Evolutionary conservation across 495 filamentous ascomycete genomes (phyloP).

Genomic region (Penicillium parvum): DNA sequence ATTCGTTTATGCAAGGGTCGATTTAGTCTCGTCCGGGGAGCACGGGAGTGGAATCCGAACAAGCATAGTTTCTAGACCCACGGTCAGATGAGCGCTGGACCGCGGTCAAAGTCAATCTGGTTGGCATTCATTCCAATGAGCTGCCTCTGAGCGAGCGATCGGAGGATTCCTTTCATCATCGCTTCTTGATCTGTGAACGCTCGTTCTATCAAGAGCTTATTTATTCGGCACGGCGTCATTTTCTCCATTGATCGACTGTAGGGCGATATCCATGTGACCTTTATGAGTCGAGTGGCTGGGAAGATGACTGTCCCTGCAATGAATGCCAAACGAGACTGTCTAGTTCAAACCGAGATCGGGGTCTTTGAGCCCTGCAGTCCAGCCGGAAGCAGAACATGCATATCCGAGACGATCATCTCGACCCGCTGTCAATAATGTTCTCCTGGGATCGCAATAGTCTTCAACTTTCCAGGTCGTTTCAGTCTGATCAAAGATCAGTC

Average conservation of each 20-base stretch:
- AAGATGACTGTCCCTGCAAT: no score
- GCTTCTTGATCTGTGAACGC: no score
- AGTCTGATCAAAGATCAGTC: no score
- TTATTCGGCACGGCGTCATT: background rate
- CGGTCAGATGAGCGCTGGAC: conserved; percentile 19
- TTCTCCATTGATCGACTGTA: background rate
- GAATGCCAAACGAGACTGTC: conserved; percentile 5
- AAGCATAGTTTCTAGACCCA: conserved; percentile 21
- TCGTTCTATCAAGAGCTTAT: background rate
- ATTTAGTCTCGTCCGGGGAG: conserved; percentile 18
- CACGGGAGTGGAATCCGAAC: conserved; percentile 14
- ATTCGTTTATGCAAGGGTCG: conserved; percentile 23
- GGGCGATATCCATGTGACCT: conserved; percentile 11
- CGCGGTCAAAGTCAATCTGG: conserved; percentile 13
- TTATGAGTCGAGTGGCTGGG: no score
- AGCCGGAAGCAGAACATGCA: conserved; percentile 23
- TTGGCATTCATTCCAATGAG: conserved; percentile 12
- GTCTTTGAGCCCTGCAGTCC: conserved; percentile 8
- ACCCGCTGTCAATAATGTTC: no score
- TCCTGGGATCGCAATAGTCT: background rate
- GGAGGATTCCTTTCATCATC: background rate
- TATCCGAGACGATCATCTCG: conserved; percentile 22
- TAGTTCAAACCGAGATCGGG: conserved; percentile 14
- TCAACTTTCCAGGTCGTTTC: no score
- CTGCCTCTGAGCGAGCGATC: background rate